Percentiles rank a stretch among this genome's conserved stretches.
Evolutionary conservation across 768 basidiomycete genomes (phyloP).

Genomic region (Solioccasus polychromus): DNA sequence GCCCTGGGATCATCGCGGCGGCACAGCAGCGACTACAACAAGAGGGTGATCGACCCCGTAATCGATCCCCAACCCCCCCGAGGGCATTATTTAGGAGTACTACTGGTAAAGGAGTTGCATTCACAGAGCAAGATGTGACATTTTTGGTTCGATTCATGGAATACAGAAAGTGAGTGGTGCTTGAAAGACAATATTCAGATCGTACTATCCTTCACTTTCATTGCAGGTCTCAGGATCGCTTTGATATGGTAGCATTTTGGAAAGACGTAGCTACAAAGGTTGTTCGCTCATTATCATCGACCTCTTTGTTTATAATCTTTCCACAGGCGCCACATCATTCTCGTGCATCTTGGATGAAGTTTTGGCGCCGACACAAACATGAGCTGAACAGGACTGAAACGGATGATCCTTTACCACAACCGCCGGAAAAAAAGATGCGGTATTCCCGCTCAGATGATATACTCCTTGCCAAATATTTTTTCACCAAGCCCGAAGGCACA

Average conservation of each 20-base stretch:
- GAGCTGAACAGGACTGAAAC: constrained; percentile 66
- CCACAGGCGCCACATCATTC: constrained; percentile 83
- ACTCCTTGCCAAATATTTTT: constrained; percentile 73
- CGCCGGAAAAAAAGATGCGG: constrained; percentile 85
- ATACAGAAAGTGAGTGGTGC: constrained; percentile 59
- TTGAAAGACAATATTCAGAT: neutral
- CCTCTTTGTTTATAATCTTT: neutral
- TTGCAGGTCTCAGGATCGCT: constrained; percentile 51
- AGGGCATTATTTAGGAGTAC: constrained; percentile 78
- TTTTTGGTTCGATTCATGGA: constrained; percentile 77
- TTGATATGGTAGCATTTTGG: constrained; percentile 79
- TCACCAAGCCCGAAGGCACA: constrained; percentile 71
- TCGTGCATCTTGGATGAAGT: constrained; percentile 93
- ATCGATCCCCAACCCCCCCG: constrained; percentile 79
- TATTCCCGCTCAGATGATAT: constrained; percentile 80
- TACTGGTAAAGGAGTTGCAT: constrained; percentile 87
- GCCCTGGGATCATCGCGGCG: constrained; percentile 45
- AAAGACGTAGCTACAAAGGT: constrained; percentile 73
- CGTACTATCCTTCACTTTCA: constrained; percentile 5
- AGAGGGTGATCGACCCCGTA: constrained; percentile 40
- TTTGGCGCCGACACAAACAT: constrained; percentile 85
- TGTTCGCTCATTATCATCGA: constrained; percentile 11
- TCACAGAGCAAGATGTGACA: constrained; percentile 77
- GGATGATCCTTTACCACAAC: constrained; percentile 68
- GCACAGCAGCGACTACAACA: constrained; percentile 41